Evolutionary conservation across 2,329 filamentous ascomycete genomes (phyloP).

Genomic region (Cucurbitaria berberidis): DNA sequence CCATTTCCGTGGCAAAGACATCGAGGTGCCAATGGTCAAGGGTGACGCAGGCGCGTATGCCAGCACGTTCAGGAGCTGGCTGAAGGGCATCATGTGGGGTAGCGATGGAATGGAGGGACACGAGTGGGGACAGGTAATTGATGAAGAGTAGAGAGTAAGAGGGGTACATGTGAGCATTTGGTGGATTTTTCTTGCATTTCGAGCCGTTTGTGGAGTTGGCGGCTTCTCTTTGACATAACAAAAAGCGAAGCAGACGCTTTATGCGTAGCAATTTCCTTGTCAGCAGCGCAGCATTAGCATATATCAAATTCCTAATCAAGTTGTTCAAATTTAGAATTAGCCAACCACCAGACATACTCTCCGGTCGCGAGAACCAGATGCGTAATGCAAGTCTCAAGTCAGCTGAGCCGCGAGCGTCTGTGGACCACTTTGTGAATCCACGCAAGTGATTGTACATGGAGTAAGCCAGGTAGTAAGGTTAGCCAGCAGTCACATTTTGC

Average conservation of each 20-base stretch:
- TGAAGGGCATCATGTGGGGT: constrained; percentile 59
- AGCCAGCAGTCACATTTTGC: no score
- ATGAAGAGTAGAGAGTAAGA: constrained; percentile 38
- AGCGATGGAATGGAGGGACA: constrained; percentile 51
- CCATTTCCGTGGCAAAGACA: constrained; percentile 53
- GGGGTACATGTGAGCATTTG: neutral
- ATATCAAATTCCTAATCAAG: neutral
- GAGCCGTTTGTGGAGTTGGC: neutral
- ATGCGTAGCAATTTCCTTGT: neutral
- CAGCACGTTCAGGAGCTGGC: constrained; percentile 52
- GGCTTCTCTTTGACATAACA: neutral
- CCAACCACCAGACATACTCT: neutral
- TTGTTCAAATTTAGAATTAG: neutral
- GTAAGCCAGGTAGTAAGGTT: no score
- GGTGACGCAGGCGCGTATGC: constrained; percentile 54
- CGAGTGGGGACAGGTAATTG: constrained; percentile 56
- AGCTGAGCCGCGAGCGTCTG: no score
- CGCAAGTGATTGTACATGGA: no score
- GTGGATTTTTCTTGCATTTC: neutral
- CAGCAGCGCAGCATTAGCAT: neutral
- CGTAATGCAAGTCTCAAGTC: no score
- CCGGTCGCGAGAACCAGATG: no score
- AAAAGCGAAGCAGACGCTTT: neutral
- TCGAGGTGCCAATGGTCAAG: constrained; percentile 51
- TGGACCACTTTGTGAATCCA: no score